These are phyloP conservation scores for Hevea brasiliensis DNA, from an alignment of 345 rosid species.

Conservation along the genomic window DNA sequence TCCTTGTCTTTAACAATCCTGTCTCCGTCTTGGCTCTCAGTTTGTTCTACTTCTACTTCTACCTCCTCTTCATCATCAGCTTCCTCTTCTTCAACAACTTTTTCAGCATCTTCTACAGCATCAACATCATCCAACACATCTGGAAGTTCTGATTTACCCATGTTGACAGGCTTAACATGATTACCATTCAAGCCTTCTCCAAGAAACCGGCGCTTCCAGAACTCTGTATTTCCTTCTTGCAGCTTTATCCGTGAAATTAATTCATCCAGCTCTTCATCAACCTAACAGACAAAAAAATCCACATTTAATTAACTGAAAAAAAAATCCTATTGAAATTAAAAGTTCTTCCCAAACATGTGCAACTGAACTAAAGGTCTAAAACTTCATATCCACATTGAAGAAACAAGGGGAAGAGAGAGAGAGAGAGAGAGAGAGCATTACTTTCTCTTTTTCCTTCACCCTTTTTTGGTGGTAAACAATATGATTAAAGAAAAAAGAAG, in stretches of 20 bases:
- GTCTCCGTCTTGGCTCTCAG: conserved; percentile 62
- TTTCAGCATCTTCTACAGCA: conserved; percentile 48
- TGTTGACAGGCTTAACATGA: conserved; percentile 48
- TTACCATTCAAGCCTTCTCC: conserved; percentile 68
- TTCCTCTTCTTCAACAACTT: conserved; percentile 61
- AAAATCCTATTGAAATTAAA: not conserved
- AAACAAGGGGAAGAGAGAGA: not conserved
- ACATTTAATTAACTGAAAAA: not conserved
- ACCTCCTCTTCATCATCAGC: conserved; percentile 26
- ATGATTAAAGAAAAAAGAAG: not conserved
- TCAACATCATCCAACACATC: conserved; percentile 58
- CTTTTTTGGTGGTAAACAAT: not conserved
- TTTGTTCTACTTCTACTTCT: conserved; percentile 53
- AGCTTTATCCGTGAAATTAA: conserved; percentile 79
- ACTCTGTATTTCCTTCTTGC: conserved; percentile 94
- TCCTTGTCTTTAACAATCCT: conserved; percentile 65
- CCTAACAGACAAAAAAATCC: conserved; percentile 40
- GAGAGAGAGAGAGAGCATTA: not conserved
- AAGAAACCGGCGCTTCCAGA: conserved; percentile 91
- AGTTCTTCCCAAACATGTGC: not conserved
- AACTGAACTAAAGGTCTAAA: not conserved
- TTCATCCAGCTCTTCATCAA: conserved; percentile 84
- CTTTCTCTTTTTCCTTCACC: not conserved
- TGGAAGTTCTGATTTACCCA: conserved; percentile 41
- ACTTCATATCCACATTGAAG: too few relatives aligned